Evolutionary conservation across 2,329 filamentous ascomycete species (phyloP), one percentile per base, ranked within the genome.

Genomic region (Botrytis squamosa): DNA sequence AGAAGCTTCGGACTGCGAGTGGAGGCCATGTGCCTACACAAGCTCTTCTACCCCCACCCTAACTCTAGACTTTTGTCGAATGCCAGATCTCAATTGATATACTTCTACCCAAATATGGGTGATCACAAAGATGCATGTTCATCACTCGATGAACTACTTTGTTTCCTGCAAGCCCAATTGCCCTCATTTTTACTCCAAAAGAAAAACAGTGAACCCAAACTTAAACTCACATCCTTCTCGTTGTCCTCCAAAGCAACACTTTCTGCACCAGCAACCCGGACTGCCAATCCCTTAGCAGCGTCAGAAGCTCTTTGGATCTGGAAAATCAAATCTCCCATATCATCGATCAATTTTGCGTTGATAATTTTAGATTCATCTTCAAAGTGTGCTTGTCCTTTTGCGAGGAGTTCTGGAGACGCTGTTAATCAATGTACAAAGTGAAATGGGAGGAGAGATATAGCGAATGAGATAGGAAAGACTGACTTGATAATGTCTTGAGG

Each of bases 261-360:
- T 22, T 82, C 81, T 55, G 80, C 76, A 49, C 81, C 81, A 4
- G 80, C 83, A 64, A 86, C 76, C 63, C 84, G 83, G 2, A 79
- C 75, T 36, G 83, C 81, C 52, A 84, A 76, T 72, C 80, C 80
- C 73, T 85, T 85, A 55, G 84, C 81, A 2, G 80, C 80, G 78
- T 86, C 83, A 77, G 81, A 83, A 73, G 81, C 76, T 60, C 79
- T 79, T 73, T 86, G 83, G 78, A 89, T 73, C 77, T 89, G 87
- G 80, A 82, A 87, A 74, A 82, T 74, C 65, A 89, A 80, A 6
- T 83, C 78, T n/a, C 79, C 75, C 87, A 89, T 88, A 80, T 88
- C 85, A 0, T 82, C 82, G 73, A 83, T 79, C 33, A 89, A 81
- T 4, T 82, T 81, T n/a, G 82, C 81, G 12, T 83, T 79, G 18